Conservation (phyloP, 305 asterid species). For the Ajuga reptans region DNA sequence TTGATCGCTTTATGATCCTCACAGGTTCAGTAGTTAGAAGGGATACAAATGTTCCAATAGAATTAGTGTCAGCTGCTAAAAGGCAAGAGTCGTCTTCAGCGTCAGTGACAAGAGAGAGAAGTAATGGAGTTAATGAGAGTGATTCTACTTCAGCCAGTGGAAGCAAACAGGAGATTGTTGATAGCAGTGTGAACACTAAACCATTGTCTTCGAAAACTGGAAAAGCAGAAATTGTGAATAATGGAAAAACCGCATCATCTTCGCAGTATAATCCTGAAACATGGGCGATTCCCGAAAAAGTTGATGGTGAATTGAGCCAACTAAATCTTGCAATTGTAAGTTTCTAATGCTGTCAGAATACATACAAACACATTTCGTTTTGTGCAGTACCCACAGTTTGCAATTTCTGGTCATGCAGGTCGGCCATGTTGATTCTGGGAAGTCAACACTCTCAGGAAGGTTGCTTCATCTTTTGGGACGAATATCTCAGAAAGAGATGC, state of each 20-base stretch:
- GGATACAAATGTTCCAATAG: constrained; percentile 30
- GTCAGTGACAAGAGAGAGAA: constrained; percentile 35
- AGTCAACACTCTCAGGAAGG: constrained; percentile 96
- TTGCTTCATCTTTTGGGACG: constrained; percentile 77
- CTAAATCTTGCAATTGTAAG: constrained; percentile 93
- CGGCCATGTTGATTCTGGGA: constrained; percentile 99
- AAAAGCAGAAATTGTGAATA: constrained; percentile 28
- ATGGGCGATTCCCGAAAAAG: constrained; percentile 58
- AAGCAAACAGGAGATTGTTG: constrained; percentile 28
- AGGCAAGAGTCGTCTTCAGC: constrained; percentile 34
- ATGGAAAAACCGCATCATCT: constrained; percentile 35
- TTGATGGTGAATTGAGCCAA: constrained; percentile 53
- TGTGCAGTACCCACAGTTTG: neutral
- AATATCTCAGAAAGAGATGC: constrained; percentile 76
- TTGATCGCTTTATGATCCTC: constrained; percentile 16
- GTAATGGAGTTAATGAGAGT: constrained; percentile 29
- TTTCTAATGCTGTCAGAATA: constrained; percentile 11
- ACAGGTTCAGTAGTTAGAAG: constrained; percentile 32
- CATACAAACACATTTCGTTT: neutral
- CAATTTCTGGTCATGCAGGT: constrained; percentile 44
- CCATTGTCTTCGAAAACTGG: constrained; percentile 46
- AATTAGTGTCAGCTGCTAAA: constrained; percentile 33
- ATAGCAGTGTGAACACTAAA: constrained; percentile 29
- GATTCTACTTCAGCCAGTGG: constrained; percentile 33
- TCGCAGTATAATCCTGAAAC: constrained; percentile 58